Percentiles rank a stretch among this genome's conserved stretches.
phyloP scores from a whole-genome alignment of 257 asterid genomes.

The Leonotis leonurus region DNA sequence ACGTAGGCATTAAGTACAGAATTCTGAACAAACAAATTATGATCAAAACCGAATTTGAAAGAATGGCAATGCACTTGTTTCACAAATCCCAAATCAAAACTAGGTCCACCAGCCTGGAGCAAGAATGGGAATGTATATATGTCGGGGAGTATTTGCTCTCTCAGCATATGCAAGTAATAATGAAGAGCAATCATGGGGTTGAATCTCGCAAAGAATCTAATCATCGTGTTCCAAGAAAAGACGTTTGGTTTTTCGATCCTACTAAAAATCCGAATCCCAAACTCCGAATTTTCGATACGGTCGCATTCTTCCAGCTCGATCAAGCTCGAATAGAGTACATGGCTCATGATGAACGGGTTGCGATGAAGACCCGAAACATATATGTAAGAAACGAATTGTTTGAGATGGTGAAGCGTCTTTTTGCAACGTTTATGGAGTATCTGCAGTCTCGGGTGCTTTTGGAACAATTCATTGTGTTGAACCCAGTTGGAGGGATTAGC shows the following conservation, averaged over 20 bases:
- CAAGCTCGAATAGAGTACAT: constrained; percentile 29
- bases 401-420: constrained; percentile 21
- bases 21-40: constrained; percentile 24
- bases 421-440: constrained; percentile 25
- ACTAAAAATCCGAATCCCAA: constrained; percentile 33
- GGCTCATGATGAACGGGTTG: constrained; percentile 45
- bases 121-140: constrained; percentile 44
- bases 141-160: constrained; percentile 24
- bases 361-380: constrained; percentile 42
- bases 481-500: constrained; percentile 26
- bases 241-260: constrained; percentile 30
- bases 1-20: constrained; percentile 21
- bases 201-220: constrained; percentile 33
- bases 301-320: constrained; percentile 18
- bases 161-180: constrained; percentile 29
- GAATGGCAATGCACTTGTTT: constrained; percentile 28
- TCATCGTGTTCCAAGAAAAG: constrained; percentile 49
- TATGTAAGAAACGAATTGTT: constrained; percentile 29
- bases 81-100: constrained; percentile 18
- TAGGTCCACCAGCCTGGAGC: constrained; percentile 32
- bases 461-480: constrained; percentile 37
- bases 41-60: constrained; percentile 14
- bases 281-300: neutral
- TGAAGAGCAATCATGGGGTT: constrained; percentile 14
- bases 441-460: constrained; percentile 39